Conservation (phyloP, 2,329 filamentous ascomycete genomes). For the Aspergillus japonicus region DNA sequence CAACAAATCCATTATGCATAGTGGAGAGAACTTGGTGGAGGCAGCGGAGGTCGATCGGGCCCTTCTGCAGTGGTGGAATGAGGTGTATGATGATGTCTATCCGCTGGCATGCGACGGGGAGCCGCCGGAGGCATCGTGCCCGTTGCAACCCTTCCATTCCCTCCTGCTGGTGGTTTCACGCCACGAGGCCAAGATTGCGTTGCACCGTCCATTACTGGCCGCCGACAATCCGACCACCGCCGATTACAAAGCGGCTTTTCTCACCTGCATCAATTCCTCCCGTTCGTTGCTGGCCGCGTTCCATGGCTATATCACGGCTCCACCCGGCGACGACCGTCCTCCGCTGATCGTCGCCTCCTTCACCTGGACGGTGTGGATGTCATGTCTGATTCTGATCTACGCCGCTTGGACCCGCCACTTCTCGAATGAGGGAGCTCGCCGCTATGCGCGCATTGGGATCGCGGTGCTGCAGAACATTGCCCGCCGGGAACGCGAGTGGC, state of each 20-base stretch:
- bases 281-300: slow-evolving; percentile 48
- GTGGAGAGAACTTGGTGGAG: slow-evolving; percentile 45
- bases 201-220: slow-evolving; percentile 53
- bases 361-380: slow-evolving; percentile 56
- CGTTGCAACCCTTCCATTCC: slow-evolving; percentile 38
- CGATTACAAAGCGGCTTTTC: slow-evolving; percentile 49
- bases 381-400: slow-evolving; percentile 52
- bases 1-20: slow-evolving; percentile 52
- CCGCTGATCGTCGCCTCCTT: slow-evolving; percentile 53
- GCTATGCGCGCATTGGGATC: slow-evolving; percentile 38
- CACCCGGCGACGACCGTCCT: not conserved
- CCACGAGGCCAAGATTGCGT: slow-evolving; percentile 52
- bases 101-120: slow-evolving; percentile 28
- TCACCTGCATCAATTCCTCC: slow-evolving; percentile 53
- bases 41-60: slow-evolving; percentile 51
- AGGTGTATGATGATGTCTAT: slow-evolving; percentile 52
- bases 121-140: not conserved
- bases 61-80: slow-evolving; percentile 54
- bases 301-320: slow-evolving; percentile 27
- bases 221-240: slow-evolving; percentile 43
- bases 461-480: slow-evolving; percentile 35
- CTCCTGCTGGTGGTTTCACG: slow-evolving; percentile 47
- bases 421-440: slow-evolving; percentile 36
- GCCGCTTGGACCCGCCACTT: slow-evolving; percentile 50
- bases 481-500: slow-evolving; percentile 38